phyloP scores from a whole-genome alignment of 257 asterid genomes.

The Asclepias syriaca region DNA sequence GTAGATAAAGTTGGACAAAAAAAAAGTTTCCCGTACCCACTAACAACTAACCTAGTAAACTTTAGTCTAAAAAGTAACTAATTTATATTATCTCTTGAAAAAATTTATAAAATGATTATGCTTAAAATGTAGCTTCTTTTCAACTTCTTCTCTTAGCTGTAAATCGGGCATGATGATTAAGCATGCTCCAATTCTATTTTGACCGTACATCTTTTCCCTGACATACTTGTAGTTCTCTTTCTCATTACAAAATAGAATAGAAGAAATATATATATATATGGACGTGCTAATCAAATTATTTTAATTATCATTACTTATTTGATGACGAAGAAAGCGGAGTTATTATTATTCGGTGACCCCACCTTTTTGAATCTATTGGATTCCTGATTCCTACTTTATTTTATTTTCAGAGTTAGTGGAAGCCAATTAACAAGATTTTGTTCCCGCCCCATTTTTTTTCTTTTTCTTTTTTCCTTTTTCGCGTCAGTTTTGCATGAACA shows the following conservation, averaged over 20 bases:
- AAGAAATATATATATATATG: no score
- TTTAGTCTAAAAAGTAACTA: no score
- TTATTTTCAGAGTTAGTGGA: background rate
- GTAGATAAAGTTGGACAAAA: no score
- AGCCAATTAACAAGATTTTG: background rate
- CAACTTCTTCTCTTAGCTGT: background rate
- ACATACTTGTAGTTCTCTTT: background rate
- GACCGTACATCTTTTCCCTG: background rate
- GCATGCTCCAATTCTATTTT: background rate
- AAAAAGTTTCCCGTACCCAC: no score
- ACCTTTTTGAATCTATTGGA: background rate
- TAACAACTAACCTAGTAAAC: no score
- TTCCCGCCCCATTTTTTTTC: background rate
- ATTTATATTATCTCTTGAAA: no score
- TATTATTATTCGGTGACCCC: background rate
- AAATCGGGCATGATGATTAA: background rate
- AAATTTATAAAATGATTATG: no score
- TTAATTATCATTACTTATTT: background rate
- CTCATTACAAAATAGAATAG: no score
- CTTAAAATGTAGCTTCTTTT: no score
- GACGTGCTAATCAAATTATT: background rate
- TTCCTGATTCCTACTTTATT: background rate
- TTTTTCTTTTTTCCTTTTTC: background rate
- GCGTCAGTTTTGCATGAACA: background rate
- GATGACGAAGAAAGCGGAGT: constrained; percentile 1